Evolutionary conservation across 2,329 filamentous ascomycete genomes (phyloP), one percentile per base, ranked within the genome.

Genomic region (Trichoderma polysporum): DNA sequence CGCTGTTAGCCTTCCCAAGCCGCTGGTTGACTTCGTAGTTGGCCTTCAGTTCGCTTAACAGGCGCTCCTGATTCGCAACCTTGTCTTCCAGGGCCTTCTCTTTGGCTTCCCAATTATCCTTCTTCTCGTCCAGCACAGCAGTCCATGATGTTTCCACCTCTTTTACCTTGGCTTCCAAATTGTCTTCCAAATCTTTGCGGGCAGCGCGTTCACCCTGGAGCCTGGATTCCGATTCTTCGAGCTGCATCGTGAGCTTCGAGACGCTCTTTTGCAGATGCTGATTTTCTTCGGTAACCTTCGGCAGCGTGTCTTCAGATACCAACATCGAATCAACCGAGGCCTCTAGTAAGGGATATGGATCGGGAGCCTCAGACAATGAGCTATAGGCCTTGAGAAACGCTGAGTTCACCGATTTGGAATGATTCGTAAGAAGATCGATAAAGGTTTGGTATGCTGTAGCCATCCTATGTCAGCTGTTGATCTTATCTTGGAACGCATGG

Each of bases 11-110:
- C 71, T 89, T 90, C 60, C 90, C 94, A 59, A 99, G 83, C 59
- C 95, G 87, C 77, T 98, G 94, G 53, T 92, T 95, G 64, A 99
- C 95, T 79, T 99, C 95, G 76, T 97, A 97, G 80, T 90, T 97
- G 29, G 95, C 95, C 80, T 97, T 98, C 76, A 98, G 88, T 78
- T 99, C 96, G 75, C 91, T 97, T 72, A 99, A 80, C 45, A 99
- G 80, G 7, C 93, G 89, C 57, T 99, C 95, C 76, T 99, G 94
- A 73, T 91, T 96, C 77, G 97, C 94, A 3, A 97, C 84, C 80
- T 97, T 98, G 73, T 98, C 94, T 74, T 97, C 93, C 68, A 97
- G 80, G 31, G 87, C 89, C 80, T 91, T 92, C 81, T 99, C 95
- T 76, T 97, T 97, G 9, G 94, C 90, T 63, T 91, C 89, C 95